Evolutionary conservation across 768 basidiomycete genomes (phyloP).

Genomic region (Russula compacta): DNA sequence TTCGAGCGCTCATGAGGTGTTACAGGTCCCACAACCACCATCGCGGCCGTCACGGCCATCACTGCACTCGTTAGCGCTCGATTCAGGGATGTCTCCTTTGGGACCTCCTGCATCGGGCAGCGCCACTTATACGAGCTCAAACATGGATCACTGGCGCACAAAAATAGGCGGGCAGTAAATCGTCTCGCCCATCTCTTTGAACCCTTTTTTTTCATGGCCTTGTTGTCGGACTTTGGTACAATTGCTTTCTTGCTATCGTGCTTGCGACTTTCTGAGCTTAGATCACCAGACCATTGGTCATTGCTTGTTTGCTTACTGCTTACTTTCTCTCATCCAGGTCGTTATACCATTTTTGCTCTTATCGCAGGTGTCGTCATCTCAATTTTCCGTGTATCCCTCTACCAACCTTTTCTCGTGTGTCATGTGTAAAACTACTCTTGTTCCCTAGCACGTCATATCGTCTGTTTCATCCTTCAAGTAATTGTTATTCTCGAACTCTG

Average conservation of each 20-base stretch:
- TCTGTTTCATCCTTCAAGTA: constrained; percentile 10
- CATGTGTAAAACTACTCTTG: constrained; percentile 14
- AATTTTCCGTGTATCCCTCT: constrained; percentile 9
- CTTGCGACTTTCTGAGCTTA: constrained; percentile 6
- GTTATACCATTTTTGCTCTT: constrained; percentile 6
- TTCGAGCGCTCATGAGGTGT: constrained; percentile 6
- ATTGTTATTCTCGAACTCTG: constrained; percentile 14
- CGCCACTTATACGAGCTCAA: constrained; percentile 3
- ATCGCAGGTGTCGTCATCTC: constrained; percentile 7
- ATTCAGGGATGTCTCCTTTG: constrained; percentile 7
- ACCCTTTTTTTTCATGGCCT: background rate
- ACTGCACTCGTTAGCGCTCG: constrained; percentile 6
- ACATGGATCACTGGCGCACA: constrained; percentile 14
- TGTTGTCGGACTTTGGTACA: constrained; percentile 5
- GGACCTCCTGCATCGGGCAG: background rate
- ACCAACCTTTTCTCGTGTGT: constrained; percentile 1
- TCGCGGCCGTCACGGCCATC: constrained; percentile 8
- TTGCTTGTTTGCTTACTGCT: background rate
- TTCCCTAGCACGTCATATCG: constrained; percentile 5
- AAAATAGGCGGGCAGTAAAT: constrained; percentile 13
- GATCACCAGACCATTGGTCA: background rate
- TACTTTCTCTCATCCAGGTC: background rate
- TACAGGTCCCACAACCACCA: constrained; percentile 9
- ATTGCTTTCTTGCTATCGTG: constrained; percentile 7
- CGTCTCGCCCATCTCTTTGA: background rate